Evolutionary conservation across 1,284 basidiomycete species (phyloP).

Genomic region (Serendipita sp.): DNA sequence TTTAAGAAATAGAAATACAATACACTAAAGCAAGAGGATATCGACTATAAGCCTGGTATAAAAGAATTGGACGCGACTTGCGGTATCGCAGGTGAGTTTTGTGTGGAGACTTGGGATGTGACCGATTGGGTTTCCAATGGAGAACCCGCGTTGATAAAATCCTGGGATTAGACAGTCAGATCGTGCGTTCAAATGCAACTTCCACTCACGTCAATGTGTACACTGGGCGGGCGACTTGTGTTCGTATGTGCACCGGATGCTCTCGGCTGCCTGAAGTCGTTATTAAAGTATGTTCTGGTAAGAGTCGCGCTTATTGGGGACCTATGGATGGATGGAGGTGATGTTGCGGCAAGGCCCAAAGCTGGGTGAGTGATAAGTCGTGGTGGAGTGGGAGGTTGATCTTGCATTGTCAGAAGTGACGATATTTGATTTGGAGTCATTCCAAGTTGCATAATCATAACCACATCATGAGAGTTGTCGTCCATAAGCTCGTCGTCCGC

Average conservation of each 20-base stretch:
- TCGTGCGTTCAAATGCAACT: not conserved
- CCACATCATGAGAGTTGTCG: not conserved
- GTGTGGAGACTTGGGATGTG: not conserved
- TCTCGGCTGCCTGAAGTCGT: constrained; percentile 61
- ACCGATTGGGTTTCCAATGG: not conserved
- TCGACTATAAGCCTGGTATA: not conserved
- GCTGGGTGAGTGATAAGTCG: not conserved
- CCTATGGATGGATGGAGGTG: constrained; percentile 53
- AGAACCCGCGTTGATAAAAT: not conserved
- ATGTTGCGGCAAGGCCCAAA: constrained; percentile 33
- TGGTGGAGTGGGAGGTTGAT: constrained; percentile 1
- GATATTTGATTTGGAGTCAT: not conserved
- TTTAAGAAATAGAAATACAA: not conserved
- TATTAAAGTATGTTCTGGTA: constrained; percentile 62
- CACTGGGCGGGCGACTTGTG: constrained; percentile 66
- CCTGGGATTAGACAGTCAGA: not conserved
- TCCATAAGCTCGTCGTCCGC: not conserved
- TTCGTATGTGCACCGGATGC: constrained; percentile 55
- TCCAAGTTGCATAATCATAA: not conserved
- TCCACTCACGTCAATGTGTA: constrained; percentile 55
- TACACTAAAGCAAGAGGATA: not conserved
- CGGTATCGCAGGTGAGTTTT: not conserved
- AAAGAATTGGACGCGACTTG: not conserved
- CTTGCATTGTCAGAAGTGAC: not conserved
- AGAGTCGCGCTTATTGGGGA: constrained; percentile 62